These are phyloP conservation scores for Morella rubra DNA, from an alignment of 306 rosid genomes.

Conservation along the genomic window DNA sequence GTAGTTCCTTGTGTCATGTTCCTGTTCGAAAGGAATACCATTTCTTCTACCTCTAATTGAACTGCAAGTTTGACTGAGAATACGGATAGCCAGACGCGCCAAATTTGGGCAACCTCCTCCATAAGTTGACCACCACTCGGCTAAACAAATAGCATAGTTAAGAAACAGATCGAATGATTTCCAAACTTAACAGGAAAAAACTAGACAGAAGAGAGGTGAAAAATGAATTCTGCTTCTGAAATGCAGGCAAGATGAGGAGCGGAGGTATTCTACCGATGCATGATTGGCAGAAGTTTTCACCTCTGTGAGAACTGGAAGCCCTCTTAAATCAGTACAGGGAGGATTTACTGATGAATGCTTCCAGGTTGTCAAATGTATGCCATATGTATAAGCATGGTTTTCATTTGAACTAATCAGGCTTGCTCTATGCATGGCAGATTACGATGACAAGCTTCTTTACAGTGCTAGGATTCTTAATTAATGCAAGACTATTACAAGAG, in stretches of 20 bases:
- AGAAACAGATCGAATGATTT: constrained; percentile 17
- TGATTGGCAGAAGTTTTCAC: not conserved
- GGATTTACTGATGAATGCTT: not conserved
- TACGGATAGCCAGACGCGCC: constrained; percentile 72
- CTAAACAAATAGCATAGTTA: no score
- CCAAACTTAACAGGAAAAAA: constrained; percentile 13
- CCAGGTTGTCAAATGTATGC: not conserved
- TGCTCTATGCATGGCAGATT: not conserved
- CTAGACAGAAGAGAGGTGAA: constrained; percentile 6
- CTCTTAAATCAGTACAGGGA: not conserved
- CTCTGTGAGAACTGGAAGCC: not conserved
- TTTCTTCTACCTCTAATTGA: constrained; percentile 47
- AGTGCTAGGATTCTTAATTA: not conserved
- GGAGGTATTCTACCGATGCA: not conserved
- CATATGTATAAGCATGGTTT: not conserved
- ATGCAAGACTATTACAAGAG: not conserved
- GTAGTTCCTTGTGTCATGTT: constrained; percentile 53
- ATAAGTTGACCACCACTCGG: constrained; percentile 99
- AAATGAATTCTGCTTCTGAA: not conserved
- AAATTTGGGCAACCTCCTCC: constrained; percentile 90
- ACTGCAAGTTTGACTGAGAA: constrained; percentile 89
- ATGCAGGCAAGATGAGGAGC: not conserved
- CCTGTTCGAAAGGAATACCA: constrained; percentile 54
- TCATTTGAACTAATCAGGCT: not conserved
- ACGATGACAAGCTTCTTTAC: not conserved